Base-by-base conservation (phyloP, 495 filamentous ascomycete genomes). In the Hypoxylon rickii region DNA sequence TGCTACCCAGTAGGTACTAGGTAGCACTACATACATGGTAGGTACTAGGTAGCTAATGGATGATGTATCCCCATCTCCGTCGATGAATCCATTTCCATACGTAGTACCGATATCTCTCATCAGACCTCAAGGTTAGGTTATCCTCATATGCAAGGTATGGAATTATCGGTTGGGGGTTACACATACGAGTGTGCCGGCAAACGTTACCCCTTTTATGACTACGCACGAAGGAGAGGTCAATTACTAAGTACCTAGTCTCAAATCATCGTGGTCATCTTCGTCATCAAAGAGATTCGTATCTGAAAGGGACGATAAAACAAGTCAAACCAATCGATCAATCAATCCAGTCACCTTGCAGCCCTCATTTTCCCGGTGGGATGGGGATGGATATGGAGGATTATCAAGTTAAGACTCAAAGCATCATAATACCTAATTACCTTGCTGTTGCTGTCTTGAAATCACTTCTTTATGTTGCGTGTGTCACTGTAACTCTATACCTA, bases 361-460 rank as follows among this genome's bases (percentile, higher is more conserved):
- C 44, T 32, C 26, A 26, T 7, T 49, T 22, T 38, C 22, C 44
- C 37, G 44, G 39, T 29, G 44, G 53, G 38, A 55, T 16, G 10
- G 26, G 44, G 11, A 2, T 37, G 53, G 38, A 55, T 16, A 5
- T 17, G 44, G 11, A 2, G 33, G 5, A 36, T 43, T 32, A 17
- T 49, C 20, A 36, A 45, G 12, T 7, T 17, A 7, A 38, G 18
- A 18, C n/a, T n/a, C n/a, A 4, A 3, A 44, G 31, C 47, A 20
- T 26, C 16, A 49, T 54, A 55, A 45, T n/a, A n/a, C n/a, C n/a
- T n/a, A n/a, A n/a, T n/a, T n/a, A n/a, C n/a, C n/a, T n/a, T n/a
- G n/a, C n/a, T n/a, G n/a, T n/a, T 19, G 37, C 34, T 62, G 52
- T 62, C 52, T 62, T 62, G 37, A 49, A 52, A 36, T 46, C 32